Conservation (phyloP, 2,329 filamentous ascomycete genomes). For the Dactylellina sp. region DNA sequence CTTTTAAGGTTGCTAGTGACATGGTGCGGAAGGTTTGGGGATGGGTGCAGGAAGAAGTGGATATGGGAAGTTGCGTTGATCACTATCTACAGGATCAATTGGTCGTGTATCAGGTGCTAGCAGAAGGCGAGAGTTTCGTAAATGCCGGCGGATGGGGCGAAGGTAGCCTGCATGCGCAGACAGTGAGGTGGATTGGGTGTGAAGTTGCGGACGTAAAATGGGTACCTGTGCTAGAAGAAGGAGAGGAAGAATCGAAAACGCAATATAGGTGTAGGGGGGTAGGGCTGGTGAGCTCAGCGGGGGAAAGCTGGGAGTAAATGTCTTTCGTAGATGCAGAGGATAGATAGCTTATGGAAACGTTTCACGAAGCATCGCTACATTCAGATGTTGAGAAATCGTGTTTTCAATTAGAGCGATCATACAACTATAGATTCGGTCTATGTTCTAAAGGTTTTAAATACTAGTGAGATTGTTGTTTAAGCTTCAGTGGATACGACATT, state of each 20-base stretch:
- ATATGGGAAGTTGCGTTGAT: slow-evolving; percentile 68
- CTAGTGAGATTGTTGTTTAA: too few relatives aligned
- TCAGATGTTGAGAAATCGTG: too few relatives aligned
- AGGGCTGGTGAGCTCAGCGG: slow-evolving; percentile 42
- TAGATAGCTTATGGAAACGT: too few relatives aligned
- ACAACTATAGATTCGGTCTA: too few relatives aligned
- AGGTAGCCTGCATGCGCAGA: slow-evolving; percentile 67
- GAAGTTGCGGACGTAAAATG: slow-evolving; percentile 63
- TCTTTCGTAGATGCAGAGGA: background rate
- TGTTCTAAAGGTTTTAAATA: too few relatives aligned
- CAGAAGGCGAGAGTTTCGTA: slow-evolving; percentile 68
- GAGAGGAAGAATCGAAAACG: slow-evolving; percentile 7
- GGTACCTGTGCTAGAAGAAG: slow-evolving; percentile 19
- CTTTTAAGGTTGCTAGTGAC: slow-evolving; percentile 37
- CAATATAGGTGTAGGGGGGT: slow-evolving; percentile 41
- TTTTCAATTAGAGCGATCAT: too few relatives aligned
- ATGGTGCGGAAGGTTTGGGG: slow-evolving; percentile 50
- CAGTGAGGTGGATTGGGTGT: slow-evolving; percentile 72
- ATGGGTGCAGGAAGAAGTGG: slow-evolving; percentile 63
- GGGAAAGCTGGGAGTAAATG: slow-evolving; percentile 39
- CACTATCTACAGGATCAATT: slow-evolving; percentile 73
- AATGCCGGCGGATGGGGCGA: slow-evolving; percentile 60
- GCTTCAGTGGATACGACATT: too few relatives aligned
- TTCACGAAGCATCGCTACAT: too few relatives aligned
- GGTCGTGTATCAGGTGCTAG: slow-evolving; percentile 72